Conservation (phyloP, 2,329 filamentous ascomycete species). For the Xylaria sp. region DNA sequence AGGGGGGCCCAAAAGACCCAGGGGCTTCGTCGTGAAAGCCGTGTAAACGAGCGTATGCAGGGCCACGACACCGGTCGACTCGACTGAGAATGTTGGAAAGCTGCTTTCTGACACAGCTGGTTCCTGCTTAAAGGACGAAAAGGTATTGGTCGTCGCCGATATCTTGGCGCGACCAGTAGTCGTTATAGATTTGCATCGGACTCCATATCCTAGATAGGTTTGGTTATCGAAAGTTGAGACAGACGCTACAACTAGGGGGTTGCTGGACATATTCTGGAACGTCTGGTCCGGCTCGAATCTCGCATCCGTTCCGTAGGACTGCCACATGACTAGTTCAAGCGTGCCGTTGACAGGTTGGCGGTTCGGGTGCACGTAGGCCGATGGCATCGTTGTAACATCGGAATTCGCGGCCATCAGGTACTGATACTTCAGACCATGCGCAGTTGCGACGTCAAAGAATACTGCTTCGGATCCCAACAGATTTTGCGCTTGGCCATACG, state of each 20-base stretch:
- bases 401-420: neutral
- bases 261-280: slow-evolving; percentile 2
- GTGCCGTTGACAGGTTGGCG: neutral
- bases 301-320: neutral
- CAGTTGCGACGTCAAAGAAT: neutral
- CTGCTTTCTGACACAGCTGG: neutral
- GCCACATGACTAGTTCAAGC: slow-evolving; percentile 5
- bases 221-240: slow-evolving; percentile 1
- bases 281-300: slow-evolving; percentile 1
- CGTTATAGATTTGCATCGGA: slow-evolving; percentile 1
- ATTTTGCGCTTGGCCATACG: neutral
- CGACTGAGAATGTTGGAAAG: neutral
- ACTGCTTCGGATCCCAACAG: neutral
- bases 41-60: slow-evolving; percentile 4
- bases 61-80: slow-evolving; percentile 4
- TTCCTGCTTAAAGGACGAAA: slow-evolving; percentile 3
- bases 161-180: neutral
- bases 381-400: neutral
- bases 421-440: neutral
- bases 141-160: slow-evolving; percentile 1
- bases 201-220: slow-evolving; percentile 3
- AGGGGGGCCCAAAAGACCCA: neutral
- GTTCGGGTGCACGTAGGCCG: neutral
- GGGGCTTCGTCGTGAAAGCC: slow-evolving; percentile 4
- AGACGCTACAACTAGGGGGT: slow-evolving; percentile 3